A percentile compares a stretch with the other conserved stretches of the same genome.
Evolutionary conservation across 495 filamentous ascomycete genomes (phyloP).

Genomic region (Penicillium waksmanii): DNA sequence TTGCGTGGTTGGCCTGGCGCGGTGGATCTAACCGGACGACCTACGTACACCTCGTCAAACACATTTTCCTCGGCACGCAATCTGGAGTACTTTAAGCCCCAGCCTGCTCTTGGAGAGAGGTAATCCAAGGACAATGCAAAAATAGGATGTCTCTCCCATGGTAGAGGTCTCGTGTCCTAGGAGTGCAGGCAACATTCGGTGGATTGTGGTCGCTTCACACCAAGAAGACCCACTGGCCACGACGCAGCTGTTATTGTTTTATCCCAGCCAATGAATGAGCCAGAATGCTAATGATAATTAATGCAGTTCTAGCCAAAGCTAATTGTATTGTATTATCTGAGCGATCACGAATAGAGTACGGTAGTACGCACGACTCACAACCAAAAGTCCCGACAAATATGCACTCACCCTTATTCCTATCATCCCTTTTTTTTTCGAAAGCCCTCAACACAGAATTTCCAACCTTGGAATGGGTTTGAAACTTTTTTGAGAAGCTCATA

Average conservation of each 20-base stretch:
- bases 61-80: not conserved
- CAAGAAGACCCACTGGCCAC: constrained; percentile 19
- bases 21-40: constrained; percentile 21
- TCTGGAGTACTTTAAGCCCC: not conserved
- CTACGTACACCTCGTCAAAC: not conserved
- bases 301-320: too few relatives aligned
- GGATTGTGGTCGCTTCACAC: not conserved
- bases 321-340: too few relatives aligned
- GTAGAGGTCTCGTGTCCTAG: not conserved
- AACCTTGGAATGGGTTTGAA: too few relatives aligned
- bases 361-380: too few relatives aligned
- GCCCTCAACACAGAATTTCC: too few relatives aligned
- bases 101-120: not conserved
- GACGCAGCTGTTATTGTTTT: constrained; percentile 9
- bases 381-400: too few relatives aligned
- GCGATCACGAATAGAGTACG: too few relatives aligned
- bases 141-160: constrained; percentile 1
- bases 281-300: not conserved
- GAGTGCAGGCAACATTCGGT: not conserved
- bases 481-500: too few relatives aligned
- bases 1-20: constrained; percentile 28
- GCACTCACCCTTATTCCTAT: too few relatives aligned
- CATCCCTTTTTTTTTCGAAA: too few relatives aligned
- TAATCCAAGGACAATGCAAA: not conserved
- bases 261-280: constrained; percentile 1